These are phyloP conservation scores for Mycena rebaudengoi DNA, from an alignment of 768 basidiomycete species.

Conservation along the genomic window DNA sequence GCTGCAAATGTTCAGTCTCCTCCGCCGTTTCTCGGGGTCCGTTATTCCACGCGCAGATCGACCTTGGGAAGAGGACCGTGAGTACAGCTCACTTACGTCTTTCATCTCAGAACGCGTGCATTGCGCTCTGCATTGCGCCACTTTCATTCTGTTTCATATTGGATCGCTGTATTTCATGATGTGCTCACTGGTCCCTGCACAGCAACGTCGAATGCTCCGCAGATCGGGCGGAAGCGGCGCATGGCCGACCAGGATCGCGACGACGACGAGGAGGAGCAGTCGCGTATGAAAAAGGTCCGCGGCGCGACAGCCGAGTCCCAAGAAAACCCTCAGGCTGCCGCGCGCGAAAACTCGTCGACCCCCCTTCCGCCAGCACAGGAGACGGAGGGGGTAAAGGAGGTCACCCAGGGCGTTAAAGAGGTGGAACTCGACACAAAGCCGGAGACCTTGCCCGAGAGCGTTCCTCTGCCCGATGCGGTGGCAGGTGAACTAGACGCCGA, in stretches of 20 bases:
- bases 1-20: slow-evolving; percentile 76
- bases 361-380: slow-evolving; percentile 44
- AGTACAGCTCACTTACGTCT: slow-evolving; percentile 38
- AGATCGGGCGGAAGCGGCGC: slow-evolving; percentile 72
- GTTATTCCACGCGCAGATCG: slow-evolving; percentile 76
- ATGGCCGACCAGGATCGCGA: slow-evolving; percentile 59
- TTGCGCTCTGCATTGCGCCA: slow-evolving; percentile 24
- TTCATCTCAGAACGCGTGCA: slow-evolving; percentile 35
- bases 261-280: slow-evolving; percentile 47
- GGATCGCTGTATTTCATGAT: slow-evolving; percentile 23
- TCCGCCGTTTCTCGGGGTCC: slow-evolving; percentile 76
- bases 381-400: slow-evolving; percentile 69
- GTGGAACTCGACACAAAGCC: slow-evolving; percentile 65
- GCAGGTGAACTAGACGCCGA: slow-evolving; percentile 49
- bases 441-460: slow-evolving; percentile 40
- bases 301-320: slow-evolving; percentile 46
- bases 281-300: slow-evolving; percentile 54
- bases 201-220: slow-evolving; percentile 83
- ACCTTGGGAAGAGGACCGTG: slow-evolving; percentile 82
- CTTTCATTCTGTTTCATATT: slow-evolving; percentile 5
- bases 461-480: slow-evolving; percentile 50
- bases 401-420: slow-evolving; percentile 74
- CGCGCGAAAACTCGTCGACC: slow-evolving; percentile 35
- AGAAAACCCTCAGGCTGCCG: slow-evolving; percentile 31
- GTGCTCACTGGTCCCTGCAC: slow-evolving; percentile 22